Evolutionary conservation across 768 basidiomycete species (phyloP).

Genomic region (Mycena galopus): DNA sequence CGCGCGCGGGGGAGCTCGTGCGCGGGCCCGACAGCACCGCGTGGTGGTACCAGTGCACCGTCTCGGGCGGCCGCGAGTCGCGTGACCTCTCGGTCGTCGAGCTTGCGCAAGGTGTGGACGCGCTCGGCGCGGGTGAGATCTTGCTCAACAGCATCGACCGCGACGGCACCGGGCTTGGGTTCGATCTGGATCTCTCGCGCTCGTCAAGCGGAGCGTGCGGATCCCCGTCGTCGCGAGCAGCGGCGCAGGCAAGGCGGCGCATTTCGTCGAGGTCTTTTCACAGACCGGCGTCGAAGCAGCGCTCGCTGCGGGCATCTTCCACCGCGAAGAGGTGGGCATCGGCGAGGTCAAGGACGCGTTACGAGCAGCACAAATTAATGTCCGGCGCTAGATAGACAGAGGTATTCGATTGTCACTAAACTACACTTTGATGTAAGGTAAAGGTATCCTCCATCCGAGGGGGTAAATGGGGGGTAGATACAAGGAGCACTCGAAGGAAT

Average conservation of each 20-base stretch:
- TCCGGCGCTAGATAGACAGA: constrained; percentile 46
- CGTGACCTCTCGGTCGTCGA: constrained; percentile 90
- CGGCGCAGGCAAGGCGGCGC: constrained; percentile 85
- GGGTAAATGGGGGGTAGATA: constrained; percentile 32
- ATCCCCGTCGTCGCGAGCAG: constrained; percentile 97
- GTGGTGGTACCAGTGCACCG: constrained; percentile 99
- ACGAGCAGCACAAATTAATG: constrained; percentile 61
- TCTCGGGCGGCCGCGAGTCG: constrained; percentile 89
- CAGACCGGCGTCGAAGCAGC: constrained; percentile 89
- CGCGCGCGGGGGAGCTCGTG: constrained; percentile 75
- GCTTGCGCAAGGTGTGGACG: constrained; percentile 92
- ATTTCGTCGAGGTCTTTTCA: constrained; percentile 91
- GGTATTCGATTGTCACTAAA: constrained; percentile 40
- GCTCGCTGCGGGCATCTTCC: constrained; percentile 97
- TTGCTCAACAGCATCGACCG: constrained; percentile 96
- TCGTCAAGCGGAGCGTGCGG: constrained; percentile 81
- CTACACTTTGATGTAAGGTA: constrained; percentile 43
- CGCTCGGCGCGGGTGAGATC: constrained; percentile 94
- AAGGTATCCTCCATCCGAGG: constrained; percentile 37
- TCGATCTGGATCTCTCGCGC: constrained; percentile 87
- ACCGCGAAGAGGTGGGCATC: constrained; percentile 89
- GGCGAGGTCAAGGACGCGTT: constrained; percentile 80
- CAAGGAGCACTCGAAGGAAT: constrained; percentile 26
- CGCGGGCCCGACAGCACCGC: constrained; percentile 75
- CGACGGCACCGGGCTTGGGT: constrained; percentile 93